Conservation (phyloP, 306 rosid genomes). For the Carpinus viminea region DNA sequence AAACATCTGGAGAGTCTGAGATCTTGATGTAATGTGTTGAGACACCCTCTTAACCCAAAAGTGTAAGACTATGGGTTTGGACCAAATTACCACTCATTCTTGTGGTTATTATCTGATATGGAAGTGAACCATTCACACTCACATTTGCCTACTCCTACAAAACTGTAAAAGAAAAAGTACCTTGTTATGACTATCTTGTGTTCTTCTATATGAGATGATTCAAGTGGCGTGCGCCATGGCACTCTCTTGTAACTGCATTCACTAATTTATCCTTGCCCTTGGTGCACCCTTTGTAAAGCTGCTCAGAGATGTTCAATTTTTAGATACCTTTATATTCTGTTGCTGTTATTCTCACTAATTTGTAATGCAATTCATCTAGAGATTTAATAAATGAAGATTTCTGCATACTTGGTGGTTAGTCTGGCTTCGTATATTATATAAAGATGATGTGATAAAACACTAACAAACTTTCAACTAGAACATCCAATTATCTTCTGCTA, state of each 20-base stretch:
- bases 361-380: not conserved
- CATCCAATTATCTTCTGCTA: not conserved
- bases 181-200: not conserved
- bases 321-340: not conserved
- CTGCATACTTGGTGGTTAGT: not conserved
- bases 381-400: not conserved
- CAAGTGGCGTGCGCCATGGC: not conserved
- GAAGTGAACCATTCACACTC: not conserved
- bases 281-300: not conserved
- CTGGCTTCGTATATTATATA: not conserved
- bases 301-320: not conserved
- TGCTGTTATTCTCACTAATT: not conserved
- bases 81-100: no score
- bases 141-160: not conserved
- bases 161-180: not conserved
- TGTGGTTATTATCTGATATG: no score
- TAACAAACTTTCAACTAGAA: not conserved
- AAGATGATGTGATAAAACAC: not conserved
- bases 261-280: not conserved
- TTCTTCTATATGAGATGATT: not conserved
- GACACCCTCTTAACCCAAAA: not conserved
- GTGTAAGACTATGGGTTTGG: not conserved
- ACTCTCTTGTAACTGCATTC: not conserved
- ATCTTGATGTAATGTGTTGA: no score
- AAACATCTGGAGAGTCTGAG: no score